These are phyloP conservation scores for Phytophthora foliorum DNA, from an alignment of 352 stramenopile genomes.

Conservation along the genomic window DNA sequence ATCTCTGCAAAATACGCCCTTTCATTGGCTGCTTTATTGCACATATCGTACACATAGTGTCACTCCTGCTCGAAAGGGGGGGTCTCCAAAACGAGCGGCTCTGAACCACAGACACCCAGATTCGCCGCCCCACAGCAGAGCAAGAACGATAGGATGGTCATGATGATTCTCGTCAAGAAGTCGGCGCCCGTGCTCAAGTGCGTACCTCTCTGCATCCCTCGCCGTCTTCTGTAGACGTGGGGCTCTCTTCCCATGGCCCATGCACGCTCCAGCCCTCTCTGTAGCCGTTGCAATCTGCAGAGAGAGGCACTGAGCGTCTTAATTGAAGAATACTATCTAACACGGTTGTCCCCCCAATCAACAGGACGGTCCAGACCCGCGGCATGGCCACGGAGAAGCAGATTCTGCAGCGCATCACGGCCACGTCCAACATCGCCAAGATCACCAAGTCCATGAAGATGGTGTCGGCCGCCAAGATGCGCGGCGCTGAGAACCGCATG, in stretches of 20 bases:
- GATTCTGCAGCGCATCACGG: conserved; percentile 97
- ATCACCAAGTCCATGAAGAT: conserved; percentile 99
- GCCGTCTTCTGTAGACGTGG: conserved; percentile 1
- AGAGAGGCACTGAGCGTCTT: not conserved
- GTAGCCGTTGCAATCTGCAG: not conserved
- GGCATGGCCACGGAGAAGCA: conserved; percentile 99
- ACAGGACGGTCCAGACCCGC: conserved; percentile 82
- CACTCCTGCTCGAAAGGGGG: conserved; percentile 7
- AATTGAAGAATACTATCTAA: conserved; percentile 2
- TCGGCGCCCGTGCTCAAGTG: conserved; percentile 62
- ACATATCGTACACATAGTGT: not conserved
- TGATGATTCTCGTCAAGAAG: conserved; percentile 66
- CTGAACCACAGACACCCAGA: conserved; percentile 43
- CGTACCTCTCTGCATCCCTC: conserved; percentile 33
- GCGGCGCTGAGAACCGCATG: conserved; percentile 96
- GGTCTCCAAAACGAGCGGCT: conserved; percentile 38
- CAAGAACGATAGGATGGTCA: conserved; percentile 46
- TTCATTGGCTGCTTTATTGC: conserved; percentile 1
- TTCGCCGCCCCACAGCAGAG: conserved; percentile 32
- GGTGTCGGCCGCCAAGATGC: conserved; percentile 99
- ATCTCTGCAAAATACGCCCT: not conserved
- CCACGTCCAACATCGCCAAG: conserved; percentile 99
- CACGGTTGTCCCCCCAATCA: not conserved
- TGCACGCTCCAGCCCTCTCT: not conserved
- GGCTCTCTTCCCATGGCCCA: not conserved